phyloP scores from a whole-genome alignment of 2,329 filamentous ascomycete species.

The Ophiosphaerella herpotricha region DNA sequence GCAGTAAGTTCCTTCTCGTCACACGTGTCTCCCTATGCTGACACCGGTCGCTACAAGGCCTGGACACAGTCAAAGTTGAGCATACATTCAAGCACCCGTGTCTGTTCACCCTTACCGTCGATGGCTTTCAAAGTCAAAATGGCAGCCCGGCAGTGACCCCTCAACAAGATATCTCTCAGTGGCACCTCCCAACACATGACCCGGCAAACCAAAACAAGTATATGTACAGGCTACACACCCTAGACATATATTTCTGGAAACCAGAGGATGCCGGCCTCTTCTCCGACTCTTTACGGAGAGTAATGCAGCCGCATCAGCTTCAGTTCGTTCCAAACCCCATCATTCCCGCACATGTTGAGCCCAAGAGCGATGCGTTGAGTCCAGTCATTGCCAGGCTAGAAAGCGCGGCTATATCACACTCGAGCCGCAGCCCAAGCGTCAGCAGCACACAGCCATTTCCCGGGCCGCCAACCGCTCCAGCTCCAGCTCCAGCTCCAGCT shows the following conservation, averaged over 20 bases:
- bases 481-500: constrained; percentile 15
- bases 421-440: constrained; percentile 43
- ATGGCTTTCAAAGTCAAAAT: constrained; percentile 44
- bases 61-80: constrained; percentile 67
- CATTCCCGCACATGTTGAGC: constrained; percentile 47
- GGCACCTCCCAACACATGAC: constrained; percentile 77
- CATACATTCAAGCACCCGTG: constrained; percentile 78
- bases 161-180: constrained; percentile 60
- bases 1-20: constrained; percentile 60
- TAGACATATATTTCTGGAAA: constrained; percentile 83
- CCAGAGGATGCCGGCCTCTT: constrained; percentile 72
- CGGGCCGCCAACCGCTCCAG: constrained; percentile 42
- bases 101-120: constrained; percentile 69
- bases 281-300: constrained; percentile 68
- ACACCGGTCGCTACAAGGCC: constrained; percentile 52
- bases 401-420: constrained; percentile 67
- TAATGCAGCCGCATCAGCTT: constrained; percentile 64
- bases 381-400: constrained; percentile 76
- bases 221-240: constrained; percentile 74
- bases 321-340: constrained; percentile 44
- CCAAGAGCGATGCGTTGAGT: constrained; percentile 60
- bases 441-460: constrained; percentile 46
- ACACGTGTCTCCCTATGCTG: constrained; percentile 12
- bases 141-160: constrained; percentile 46
- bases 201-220: constrained; percentile 76